Evolutionary conservation across 2,329 filamentous ascomycete species (phyloP).

Genomic region (Alternaria burnsii): DNA sequence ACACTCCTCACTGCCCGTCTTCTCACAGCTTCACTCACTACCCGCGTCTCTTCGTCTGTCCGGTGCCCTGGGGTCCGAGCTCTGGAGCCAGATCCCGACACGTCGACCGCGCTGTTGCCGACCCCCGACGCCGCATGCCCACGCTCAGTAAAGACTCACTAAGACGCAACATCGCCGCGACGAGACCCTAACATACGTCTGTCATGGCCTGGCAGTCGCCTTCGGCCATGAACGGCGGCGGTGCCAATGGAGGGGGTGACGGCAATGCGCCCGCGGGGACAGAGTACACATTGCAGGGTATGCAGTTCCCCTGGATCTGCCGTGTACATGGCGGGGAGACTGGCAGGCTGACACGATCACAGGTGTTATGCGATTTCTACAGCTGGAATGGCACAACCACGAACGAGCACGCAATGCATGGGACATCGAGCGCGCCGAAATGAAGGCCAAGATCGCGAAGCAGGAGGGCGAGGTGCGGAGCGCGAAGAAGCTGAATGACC

Average conservation of each 20-base stretch:
- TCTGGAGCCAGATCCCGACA: constrained; percentile 33
- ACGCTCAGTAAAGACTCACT: constrained; percentile 30
- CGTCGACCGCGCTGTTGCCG: constrained; percentile 30
- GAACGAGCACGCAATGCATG: constrained; percentile 97
- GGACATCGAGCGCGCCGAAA: constrained; percentile 99
- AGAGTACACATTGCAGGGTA: constrained; percentile 77
- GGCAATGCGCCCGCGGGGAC: constrained; percentile 66
- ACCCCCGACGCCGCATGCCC: constrained; percentile 43
- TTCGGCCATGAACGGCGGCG: constrained; percentile 68
- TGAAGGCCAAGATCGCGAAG: constrained; percentile 96
- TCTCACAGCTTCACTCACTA: not conserved
- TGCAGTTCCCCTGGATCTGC: constrained; percentile 14
- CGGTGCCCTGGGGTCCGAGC: constrained; percentile 31
- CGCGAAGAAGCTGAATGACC: constrained; percentile 86
- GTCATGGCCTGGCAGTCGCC: constrained; percentile 76
- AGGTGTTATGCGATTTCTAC: constrained; percentile 99
- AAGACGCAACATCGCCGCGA: constrained; percentile 34
- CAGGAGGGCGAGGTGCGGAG: constrained; percentile 90
- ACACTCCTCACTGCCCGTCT: constrained; percentile 6
- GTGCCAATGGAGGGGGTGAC: constrained; percentile 59
- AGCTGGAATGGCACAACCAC: constrained; percentile 98
- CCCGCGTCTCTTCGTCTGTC: constrained; percentile 1
- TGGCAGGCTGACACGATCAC: constrained; percentile 28
- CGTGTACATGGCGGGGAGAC: constrained; percentile 7
- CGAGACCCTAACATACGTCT: constrained; percentile 31